phyloP scores from a whole-genome alignment of 1,284 basidiomycete genomes.

The Rhodotorula sp. region DNA sequence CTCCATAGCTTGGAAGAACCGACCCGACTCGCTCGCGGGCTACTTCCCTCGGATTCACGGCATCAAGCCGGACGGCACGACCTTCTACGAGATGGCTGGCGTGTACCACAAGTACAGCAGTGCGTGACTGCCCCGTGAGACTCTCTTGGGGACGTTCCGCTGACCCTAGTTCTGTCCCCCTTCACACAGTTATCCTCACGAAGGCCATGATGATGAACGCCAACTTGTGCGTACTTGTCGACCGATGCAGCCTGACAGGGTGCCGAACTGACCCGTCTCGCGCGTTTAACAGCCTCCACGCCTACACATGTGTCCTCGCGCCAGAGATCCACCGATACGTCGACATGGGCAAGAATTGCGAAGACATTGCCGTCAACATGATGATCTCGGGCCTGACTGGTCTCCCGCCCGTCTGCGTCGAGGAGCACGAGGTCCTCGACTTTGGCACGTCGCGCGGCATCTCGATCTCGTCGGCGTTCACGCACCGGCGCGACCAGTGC shows the following conservation, averaged over 20 bases:
- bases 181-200: background rate
- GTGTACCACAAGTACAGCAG: constrained; percentile 6
- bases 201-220: constrained; percentile 12
- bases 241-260: background rate
- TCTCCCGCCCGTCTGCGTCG: constrained; percentile 6
- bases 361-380: constrained; percentile 10
- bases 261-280: background rate
- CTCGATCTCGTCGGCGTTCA: constrained; percentile 4
- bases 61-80: constrained; percentile 4
- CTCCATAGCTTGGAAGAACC: background rate
- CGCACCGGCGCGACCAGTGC: constrained; percentile 5
- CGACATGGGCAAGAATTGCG: constrained; percentile 12
- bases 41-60: constrained; percentile 7
- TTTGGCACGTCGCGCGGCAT: constrained; percentile 5
- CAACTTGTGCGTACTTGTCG: background rate
- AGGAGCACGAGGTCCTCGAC: constrained; percentile 10
- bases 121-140: background rate
- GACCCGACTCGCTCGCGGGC: constrained; percentile 4
- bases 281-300: background rate
- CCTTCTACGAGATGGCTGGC: constrained; percentile 9
- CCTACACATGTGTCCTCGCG: constrained; percentile 4
- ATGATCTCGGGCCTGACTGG: constrained; percentile 6
- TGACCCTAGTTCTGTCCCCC: background rate
- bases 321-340: constrained; percentile 8
- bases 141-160: background rate